phyloP scores from a whole-genome alignment of 2,329 filamentous ascomycete genomes.

The Pezicula rhizophila region DNA sequence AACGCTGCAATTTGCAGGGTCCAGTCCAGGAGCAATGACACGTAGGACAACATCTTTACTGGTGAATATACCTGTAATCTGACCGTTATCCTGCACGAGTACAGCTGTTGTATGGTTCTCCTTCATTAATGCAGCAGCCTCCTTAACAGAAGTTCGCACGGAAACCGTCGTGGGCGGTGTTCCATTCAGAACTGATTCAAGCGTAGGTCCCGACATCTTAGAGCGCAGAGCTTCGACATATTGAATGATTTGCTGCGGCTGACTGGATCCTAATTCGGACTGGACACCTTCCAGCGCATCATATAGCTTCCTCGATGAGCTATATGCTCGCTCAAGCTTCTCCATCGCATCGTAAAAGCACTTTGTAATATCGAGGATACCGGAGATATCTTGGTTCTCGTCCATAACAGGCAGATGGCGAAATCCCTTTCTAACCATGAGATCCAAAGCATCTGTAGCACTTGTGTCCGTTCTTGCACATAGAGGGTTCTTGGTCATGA shows the following conservation, averaged over 20 bases:
- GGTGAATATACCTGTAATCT: slow-evolving; percentile 98
- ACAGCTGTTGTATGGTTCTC: slow-evolving; percentile 98
- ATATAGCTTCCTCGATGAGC: slow-evolving; percentile 95
- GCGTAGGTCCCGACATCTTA: slow-evolving; percentile 96
- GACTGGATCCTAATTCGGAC: slow-evolving; percentile 89
- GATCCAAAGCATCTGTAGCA: slow-evolving; percentile 90
- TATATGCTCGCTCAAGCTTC: slow-evolving; percentile 95
- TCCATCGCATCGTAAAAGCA: slow-evolving; percentile 99
- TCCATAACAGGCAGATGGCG: slow-evolving; percentile 98
- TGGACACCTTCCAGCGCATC: slow-evolving; percentile 97
- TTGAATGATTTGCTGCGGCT: slow-evolving; percentile 97
- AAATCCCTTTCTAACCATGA: slow-evolving; percentile 98
- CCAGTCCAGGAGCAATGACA: slow-evolving; percentile 93
- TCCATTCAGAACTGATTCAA: slow-evolving; percentile 90
- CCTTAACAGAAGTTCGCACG: slow-evolving; percentile 91
- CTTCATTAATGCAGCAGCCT: slow-evolving; percentile 94
- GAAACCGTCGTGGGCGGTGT: slow-evolving; percentile 90
- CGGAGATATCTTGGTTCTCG: slow-evolving; percentile 98
- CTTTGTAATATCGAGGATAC: slow-evolving; percentile 97
- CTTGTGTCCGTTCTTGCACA: slow-evolving; percentile 97
- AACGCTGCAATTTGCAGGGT: slow-evolving; percentile 92
- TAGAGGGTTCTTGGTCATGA: slow-evolving; percentile 99
- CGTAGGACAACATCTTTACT: slow-evolving; percentile 98
- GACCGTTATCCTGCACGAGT: slow-evolving; percentile 90
- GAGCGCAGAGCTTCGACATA: slow-evolving; percentile 92